Evolutionary conservation across 305 asterid genomes (phyloP).

Genomic region (Petunia hybrid): DNA sequence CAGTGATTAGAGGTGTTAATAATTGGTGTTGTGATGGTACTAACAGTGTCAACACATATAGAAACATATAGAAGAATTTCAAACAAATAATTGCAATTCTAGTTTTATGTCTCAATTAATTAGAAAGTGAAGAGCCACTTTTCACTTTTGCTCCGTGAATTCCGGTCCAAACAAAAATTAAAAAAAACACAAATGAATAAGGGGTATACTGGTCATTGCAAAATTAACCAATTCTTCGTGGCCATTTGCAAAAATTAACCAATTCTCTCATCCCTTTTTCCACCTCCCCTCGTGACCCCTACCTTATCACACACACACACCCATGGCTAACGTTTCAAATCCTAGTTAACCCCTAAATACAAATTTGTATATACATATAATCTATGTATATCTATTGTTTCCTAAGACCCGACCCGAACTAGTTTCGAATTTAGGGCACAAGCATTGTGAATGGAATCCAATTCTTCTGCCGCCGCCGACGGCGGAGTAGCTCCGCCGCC

Average conservation of each 20-base stretch:
- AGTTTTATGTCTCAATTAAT: too few relatives aligned
- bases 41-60: too few relatives aligned
- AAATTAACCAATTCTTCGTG: not conserved
- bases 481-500: constrained; percentile 35
- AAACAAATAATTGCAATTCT: too few relatives aligned
- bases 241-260: not conserved
- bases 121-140: too few relatives aligned
- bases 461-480: constrained; percentile 18
- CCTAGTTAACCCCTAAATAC: not conserved
- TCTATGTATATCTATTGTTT: not conserved
- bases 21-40: too few relatives aligned
- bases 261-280: not conserved
- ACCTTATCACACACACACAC: not conserved
- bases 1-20: too few relatives aligned
- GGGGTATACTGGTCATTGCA: not conserved
- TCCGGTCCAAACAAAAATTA: not conserved
- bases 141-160: constrained; percentile 8
- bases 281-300: not conserved
- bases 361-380: not conserved
- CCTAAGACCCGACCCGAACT: not conserved
- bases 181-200: not conserved
- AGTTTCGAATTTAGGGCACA: not conserved
- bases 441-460: constrained; percentile 6
- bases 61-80: too few relatives aligned
- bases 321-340: constrained; percentile 12